Evolutionary conservation across 352 stramenopile species (phyloP).

Genomic region (Elongisporangium senticosum): DNA sequence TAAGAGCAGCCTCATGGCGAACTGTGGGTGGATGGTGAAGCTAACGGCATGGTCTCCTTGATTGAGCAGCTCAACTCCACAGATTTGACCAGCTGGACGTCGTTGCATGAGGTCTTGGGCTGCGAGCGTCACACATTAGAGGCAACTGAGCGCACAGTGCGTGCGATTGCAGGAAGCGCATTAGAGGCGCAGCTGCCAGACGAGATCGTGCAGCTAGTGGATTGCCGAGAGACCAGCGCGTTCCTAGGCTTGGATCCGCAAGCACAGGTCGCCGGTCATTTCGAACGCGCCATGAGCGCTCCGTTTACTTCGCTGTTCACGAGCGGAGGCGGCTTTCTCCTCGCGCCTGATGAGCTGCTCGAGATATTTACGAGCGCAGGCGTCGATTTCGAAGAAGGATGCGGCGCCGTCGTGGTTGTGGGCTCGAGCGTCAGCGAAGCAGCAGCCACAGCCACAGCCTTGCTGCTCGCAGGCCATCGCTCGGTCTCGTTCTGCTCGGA

Average conservation of each 20-base stretch:
- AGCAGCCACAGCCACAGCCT: conserved; percentile 50
- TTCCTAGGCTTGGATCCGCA: conserved; percentile 41
- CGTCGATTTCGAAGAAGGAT: conserved; percentile 20
- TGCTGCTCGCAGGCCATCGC: conserved; percentile 33
- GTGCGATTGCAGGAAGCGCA: conserved; percentile 12
- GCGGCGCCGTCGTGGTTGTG: conserved; percentile 33
- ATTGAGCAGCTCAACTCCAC: conserved; percentile 16
- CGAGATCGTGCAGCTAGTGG: conserved; percentile 36
- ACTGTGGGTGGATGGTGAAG: not conserved
- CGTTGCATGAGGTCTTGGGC: conserved; percentile 34
- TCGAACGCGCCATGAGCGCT: conserved; percentile 41
- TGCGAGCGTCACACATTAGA: conserved; percentile 30
- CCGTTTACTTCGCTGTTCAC: conserved; percentile 47
- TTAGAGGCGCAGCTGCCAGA: conserved; percentile 28
- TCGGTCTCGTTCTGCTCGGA: conserved; percentile 32
- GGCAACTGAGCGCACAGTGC: conserved; percentile 12
- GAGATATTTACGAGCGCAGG: conserved; percentile 35
- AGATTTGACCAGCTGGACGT: conserved; percentile 20
- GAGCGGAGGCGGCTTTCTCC: conserved; percentile 22
- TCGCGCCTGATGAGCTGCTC: conserved; percentile 29
- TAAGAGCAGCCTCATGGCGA: conserved; percentile 2
- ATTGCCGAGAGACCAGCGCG: conserved; percentile 37
- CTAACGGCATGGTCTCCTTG: not conserved
- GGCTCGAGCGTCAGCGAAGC: conserved; percentile 39
- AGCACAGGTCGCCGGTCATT: conserved; percentile 45